phyloP scores from a whole-genome alignment of 352 stramenopile genomes.

The Phytopythium boreale region DNA sequence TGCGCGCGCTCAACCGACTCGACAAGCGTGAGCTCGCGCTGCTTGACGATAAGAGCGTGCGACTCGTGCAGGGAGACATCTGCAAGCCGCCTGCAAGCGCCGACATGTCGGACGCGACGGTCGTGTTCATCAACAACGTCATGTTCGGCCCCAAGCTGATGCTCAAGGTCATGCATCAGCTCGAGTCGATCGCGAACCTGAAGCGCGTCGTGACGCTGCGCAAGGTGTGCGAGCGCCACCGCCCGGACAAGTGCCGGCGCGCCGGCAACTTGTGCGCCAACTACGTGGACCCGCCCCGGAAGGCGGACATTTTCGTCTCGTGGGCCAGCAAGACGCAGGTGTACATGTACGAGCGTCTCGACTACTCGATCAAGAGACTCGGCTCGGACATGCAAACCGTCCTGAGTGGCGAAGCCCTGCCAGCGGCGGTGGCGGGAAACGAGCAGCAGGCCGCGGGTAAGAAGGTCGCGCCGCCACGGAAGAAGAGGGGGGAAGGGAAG shows the following conservation, averaged over 20 bases:
- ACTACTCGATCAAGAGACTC: conserved; percentile 38
- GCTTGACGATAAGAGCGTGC: conserved; percentile 48
- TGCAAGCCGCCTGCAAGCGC: conserved; percentile 50
- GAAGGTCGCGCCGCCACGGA: neutral
- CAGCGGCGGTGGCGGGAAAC: neutral
- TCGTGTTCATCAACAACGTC: conserved; percentile 88
- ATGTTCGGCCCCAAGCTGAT: conserved; percentile 78
- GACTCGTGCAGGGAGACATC: conserved; percentile 75
- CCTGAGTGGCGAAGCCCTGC: neutral
- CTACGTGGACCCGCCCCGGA: conserved; percentile 65
- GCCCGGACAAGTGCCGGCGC: conserved; percentile 52
- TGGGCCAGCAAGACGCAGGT: conserved; percentile 76
- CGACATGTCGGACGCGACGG: conserved; percentile 65
- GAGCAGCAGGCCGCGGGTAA: neutral
- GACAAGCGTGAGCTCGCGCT: conserved; percentile 30
- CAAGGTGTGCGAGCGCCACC: conserved; percentile 80
- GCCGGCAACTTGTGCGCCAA: conserved; percentile 55
- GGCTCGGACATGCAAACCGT: conserved; percentile 18
- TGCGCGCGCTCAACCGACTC: conserved; percentile 50
- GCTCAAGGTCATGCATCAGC: conserved; percentile 62
- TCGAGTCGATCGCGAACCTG: conserved; percentile 59
- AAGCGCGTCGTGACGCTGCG: conserved; percentile 68
- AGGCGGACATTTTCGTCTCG: conserved; percentile 74
- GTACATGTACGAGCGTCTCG: conserved; percentile 69
- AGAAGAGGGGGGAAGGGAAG: neutral